Evolutionary conservation across 345 rosid species (phyloP).

Genomic region (Passiflora organensis): DNA sequence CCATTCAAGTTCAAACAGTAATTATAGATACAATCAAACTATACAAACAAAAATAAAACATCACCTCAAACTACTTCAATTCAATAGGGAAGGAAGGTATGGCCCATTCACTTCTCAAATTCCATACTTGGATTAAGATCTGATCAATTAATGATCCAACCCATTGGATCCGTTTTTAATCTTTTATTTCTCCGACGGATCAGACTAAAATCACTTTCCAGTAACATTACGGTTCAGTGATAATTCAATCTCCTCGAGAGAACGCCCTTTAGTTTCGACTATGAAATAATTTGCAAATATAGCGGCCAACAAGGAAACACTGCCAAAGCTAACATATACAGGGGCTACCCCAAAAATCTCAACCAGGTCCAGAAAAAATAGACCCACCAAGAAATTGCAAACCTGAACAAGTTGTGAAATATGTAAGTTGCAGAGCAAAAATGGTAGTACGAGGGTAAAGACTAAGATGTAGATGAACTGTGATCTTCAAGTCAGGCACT

Average conservation of each 20-base stretch:
- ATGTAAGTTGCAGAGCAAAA: no score
- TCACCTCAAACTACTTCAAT: no score
- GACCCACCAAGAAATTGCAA: constrained; percentile 74
- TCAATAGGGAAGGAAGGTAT: no score
- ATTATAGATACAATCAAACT: no score
- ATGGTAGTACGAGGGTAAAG: no score
- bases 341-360: constrained; percentile 55
- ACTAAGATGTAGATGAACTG: no score
- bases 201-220: constrained; percentile 13
- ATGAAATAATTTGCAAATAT: constrained; percentile 42
- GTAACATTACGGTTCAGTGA: constrained; percentile 39
- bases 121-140: no score
- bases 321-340: constrained; percentile 56
- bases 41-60: no score
- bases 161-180: not conserved
- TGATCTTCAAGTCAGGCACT: no score
- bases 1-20: no score
- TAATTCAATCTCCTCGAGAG: constrained; percentile 74
- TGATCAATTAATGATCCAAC: no score
- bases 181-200: not conserved
- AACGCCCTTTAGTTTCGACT: constrained; percentile 71
- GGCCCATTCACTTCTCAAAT: no score
- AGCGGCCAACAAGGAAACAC: constrained; percentile 58
- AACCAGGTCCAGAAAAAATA: constrained; percentile 59
- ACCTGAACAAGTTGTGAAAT: constrained; percentile 34